Conservation (phyloP, 257 asterid genomes). For the Solanum sejunctum region DNA sequence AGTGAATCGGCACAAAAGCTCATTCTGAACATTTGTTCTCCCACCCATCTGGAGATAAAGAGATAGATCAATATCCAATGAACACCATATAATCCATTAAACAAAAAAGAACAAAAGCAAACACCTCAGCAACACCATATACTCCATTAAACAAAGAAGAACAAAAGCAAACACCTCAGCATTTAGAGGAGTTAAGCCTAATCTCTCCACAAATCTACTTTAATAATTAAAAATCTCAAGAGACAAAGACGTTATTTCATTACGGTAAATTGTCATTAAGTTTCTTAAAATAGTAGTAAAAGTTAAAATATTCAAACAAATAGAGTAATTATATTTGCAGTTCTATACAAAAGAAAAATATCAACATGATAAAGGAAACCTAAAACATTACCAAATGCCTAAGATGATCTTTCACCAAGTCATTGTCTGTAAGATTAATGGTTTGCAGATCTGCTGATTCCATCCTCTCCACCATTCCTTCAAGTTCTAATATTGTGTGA, state of each 20-base stretch:
- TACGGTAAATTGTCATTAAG: neutral
- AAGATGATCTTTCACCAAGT: conserved; percentile 87
- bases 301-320: neutral
- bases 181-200: neutral
- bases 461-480: conserved; percentile 53
- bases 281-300: neutral
- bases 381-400: conserved; percentile 61
- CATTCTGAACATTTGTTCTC: conserved; percentile 61
- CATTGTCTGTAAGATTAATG: conserved; percentile 63
- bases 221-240: neutral
- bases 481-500: conserved; percentile 64
- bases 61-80: neutral
- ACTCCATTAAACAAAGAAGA: neutral
- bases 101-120: neutral
- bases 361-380: neutral
- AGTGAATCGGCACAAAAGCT: conserved; percentile 74
- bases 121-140: neutral
- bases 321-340: neutral
- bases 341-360: neutral
- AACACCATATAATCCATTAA: neutral
- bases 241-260: neutral
- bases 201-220: neutral
- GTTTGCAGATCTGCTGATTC: conserved; percentile 42
- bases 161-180: neutral
- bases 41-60: conserved; percentile 74